Conservation (phyloP, 176 grass and related monocot genomes). For the Poa annua region DNA sequence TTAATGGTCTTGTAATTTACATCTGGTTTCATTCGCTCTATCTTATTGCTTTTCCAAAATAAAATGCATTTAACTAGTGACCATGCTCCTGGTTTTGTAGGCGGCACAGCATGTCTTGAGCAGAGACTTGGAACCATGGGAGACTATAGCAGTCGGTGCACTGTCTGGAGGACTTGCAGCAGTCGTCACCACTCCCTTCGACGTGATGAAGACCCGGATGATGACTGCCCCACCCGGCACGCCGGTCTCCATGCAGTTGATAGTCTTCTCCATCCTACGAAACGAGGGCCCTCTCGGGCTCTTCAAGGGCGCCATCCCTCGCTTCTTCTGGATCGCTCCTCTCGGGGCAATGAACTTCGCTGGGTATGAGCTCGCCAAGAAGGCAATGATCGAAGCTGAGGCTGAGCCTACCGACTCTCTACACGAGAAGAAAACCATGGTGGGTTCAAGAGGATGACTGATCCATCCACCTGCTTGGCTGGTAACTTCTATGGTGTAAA, state of each 20-base stretch:
- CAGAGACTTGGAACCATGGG: slow-evolving; percentile 89
- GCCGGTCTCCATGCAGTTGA: slow-evolving; percentile 85
- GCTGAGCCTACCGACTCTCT: slow-evolving; percentile 14
- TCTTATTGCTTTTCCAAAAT: neutral
- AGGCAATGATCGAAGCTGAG: slow-evolving; percentile 74
- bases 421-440: slow-evolving; percentile 37
- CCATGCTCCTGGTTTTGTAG: slow-evolving; percentile 42
- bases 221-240: slow-evolving; percentile 89
- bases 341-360: slow-evolving; percentile 98
- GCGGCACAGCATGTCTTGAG: slow-evolving; percentile 67
- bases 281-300: slow-evolving; percentile 82
- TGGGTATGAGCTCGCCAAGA: slow-evolving; percentile 92
- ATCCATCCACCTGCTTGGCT: neutral
- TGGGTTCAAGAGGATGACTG: slow-evolving; percentile 28
- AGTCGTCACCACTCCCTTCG: slow-evolving; percentile 88
- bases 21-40: neutral
- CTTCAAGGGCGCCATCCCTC: slow-evolving; percentile 86
- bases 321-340: slow-evolving; percentile 98
- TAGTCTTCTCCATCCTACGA: slow-evolving; percentile 84
- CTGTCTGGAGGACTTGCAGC: slow-evolving; percentile 90
- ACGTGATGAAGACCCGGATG: slow-evolving; percentile 96
- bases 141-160: slow-evolving; percentile 76
- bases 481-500: slow-evolving; percentile 24
- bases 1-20: slow-evolving; percentile 7
- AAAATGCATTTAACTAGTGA: neutral